Base-by-base conservation (phyloP, 1,139 yeast species). In the Yamadazyma triangularis region DNA sequence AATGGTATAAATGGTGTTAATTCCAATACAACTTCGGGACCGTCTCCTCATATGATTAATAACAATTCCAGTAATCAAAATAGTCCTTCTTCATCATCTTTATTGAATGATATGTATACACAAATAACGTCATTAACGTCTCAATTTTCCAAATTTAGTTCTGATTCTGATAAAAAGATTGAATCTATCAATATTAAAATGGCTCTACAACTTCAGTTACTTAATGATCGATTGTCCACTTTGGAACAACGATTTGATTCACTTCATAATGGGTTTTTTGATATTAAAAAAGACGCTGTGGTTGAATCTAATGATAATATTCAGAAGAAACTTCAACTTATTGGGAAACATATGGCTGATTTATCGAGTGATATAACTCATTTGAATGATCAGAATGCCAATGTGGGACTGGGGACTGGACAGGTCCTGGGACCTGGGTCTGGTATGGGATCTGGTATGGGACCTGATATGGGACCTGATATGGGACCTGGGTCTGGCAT, bases 121-220 rank as follows among this genome's bases (percentile, higher is more conserved):
- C 34, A 38, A 23, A 29, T 45, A 13, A 38, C 32, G 20, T 39
- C 27, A 19, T 38, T 27, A 35, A 38, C 24, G 31, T 40, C 38
- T 28, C 47, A 46, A 24, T 42, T 54, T 26, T 38, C 32, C 24
- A 38, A 40, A 24, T 49, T 47, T 36, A 55, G 53, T 28, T 32
- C 30, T 23, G 42, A 44, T 25, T 47, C 44, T 22, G 51, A 50
- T 28, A 50, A 49, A 27, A 56, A 49, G 33, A 32, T 58, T n/a
- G 47, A 44, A 25, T 26, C 33, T 13, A n/a, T 44, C 3, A 41
- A 35, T 20, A 34, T 40, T 9, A 33, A 50, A 20, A 40, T 53
- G n/a, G 42, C 50, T 23, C 40, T 51, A 36, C 58, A 55, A 23
- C 29, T 59, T 14, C 54, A 54, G 29, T 48, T 48, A 23, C 44